phyloP scores from a whole-genome alignment of 495 filamentous ascomycete genomes.

The Daldinia childiae region DNA sequence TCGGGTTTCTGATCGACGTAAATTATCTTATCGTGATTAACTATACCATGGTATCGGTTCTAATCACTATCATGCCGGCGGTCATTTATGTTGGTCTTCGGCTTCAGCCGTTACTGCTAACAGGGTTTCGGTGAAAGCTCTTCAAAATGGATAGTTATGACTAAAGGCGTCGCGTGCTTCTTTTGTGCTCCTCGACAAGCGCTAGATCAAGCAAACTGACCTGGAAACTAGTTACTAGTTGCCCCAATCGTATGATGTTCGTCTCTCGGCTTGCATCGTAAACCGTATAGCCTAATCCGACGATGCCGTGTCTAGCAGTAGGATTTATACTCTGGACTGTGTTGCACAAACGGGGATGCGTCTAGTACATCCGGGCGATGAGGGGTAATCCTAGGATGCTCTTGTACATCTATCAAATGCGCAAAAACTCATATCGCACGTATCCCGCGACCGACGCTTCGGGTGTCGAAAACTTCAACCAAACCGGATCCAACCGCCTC shows the following conservation, averaged over 20 bases:
- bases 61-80: neutral
- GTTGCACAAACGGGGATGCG: neutral
- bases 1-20: slow-evolving; percentile 16
- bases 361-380: neutral
- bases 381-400: neutral
- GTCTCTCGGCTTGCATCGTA: neutral
- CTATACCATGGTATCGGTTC: neutral
- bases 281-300: neutral
- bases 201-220: neutral
- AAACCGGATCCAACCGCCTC: slow-evolving; percentile 81
- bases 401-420: no score
- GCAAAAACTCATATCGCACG: slow-evolving; percentile 48
- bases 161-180: neutral
- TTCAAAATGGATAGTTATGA: neutral
- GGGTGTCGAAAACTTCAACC: slow-evolving; percentile 87
- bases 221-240: neutral
- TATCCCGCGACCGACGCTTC: slow-evolving; percentile 79
- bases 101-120: neutral
- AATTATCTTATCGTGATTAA: neutral
- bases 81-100: neutral
- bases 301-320: neutral
- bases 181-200: neutral
- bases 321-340: neutral
- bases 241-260: neutral
- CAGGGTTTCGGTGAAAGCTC: neutral